Conservation (phyloP, 805 yeast genomes). For the Saccharomycopsis sp. region DNA sequence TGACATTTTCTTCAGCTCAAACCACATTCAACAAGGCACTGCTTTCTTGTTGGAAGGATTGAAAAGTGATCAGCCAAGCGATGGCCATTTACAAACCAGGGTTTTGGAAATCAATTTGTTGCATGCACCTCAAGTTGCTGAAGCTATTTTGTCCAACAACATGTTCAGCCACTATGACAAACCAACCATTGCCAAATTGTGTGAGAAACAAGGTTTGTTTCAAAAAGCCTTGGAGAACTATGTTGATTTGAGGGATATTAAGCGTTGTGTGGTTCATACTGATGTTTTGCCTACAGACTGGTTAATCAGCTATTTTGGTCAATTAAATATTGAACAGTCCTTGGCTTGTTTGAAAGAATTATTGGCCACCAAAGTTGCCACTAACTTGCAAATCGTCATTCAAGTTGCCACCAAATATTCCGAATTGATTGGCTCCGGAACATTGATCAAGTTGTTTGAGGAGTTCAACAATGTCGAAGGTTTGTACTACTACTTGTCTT, state of each 20-base stretch:
- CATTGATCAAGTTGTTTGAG: slow-evolving; percentile 84
- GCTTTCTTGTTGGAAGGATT: slow-evolving; percentile 93
- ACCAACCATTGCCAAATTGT: slow-evolving; percentile 80
- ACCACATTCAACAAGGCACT: slow-evolving; percentile 94
- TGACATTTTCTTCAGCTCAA: slow-evolving; percentile 90
- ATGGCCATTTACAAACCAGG: slow-evolving; percentile 92
- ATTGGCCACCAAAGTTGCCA: slow-evolving; percentile 69
- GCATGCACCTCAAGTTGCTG: slow-evolving; percentile 99
- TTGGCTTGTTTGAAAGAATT: slow-evolving; percentile 80
- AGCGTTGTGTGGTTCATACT: slow-evolving; percentile 88
- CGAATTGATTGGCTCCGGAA: slow-evolving; percentile 80
- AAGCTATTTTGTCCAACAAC: slow-evolving; percentile 91
- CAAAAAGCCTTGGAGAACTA: slow-evolving; percentile 96
- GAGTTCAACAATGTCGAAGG: slow-evolving; percentile 91
- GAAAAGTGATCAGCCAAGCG: slow-evolving; percentile 87
- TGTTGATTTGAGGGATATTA: slow-evolving; percentile 89
- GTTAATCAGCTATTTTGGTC: slow-evolving; percentile 88
- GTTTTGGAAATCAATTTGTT: slow-evolving; percentile 84
- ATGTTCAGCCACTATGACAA: slow-evolving; percentile 95
- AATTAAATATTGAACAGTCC: slow-evolving; percentile 88
- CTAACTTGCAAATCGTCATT: slow-evolving; percentile 84
- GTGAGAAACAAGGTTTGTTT: slow-evolving; percentile 92
- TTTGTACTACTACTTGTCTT: slow-evolving; percentile 83
- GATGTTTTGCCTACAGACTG: slow-evolving; percentile 82
- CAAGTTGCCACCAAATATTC: slow-evolving; percentile 97